Base-by-base conservation (phyloP, 257 asterid species). In the Petrea volubilis region DNA sequence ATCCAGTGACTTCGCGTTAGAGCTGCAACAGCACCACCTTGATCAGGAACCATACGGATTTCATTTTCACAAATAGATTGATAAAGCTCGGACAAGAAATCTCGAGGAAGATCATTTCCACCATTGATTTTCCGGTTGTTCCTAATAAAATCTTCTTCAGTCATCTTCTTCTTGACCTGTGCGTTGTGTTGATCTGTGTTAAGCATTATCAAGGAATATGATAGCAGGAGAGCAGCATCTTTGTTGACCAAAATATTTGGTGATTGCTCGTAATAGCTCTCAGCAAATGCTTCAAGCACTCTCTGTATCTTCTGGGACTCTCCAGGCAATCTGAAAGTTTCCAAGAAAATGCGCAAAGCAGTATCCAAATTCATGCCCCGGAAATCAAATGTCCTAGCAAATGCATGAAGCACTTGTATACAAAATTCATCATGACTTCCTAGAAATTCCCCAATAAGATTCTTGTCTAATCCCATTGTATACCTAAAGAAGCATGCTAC, bases 151-250 rank as follows among this genome's bases (percentile, higher is more conserved):
- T 93, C 98, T 56, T 87, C 98, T 83, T 89, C 96, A 2, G 84
- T 93, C 98, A 93, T 93, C 89, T 89, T 93, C 87, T 87, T 91
- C 84, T 89, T 93, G 77, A 93, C 98, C 88, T 93, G 98, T 56
- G 91, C 66, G 55, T 87, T 93, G 74, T 93, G 98, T 65, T 85
- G 98, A 77, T 93, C 98, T 3, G 98, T 93, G 82, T 93, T 93
- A 24, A 93, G 96, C 96, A 93, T 5, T 79, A 93, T 89, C 52
- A 93, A 51, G 56, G 98, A 91, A 83, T 93, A 93, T 27, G 98
- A 89, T 68, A 93, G 78, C 73, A 93, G 78, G 31, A 93, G 91
- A 23, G 97, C 93, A 71, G 96, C 96, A 72, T 93, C 98, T 84
- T 82, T 91, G 77, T 91, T 83, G 81, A 70, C 98, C 75, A 93